Conservation (phyloP, 768 basidiomycete species). For the Pleurotus pulmonarius region DNA sequence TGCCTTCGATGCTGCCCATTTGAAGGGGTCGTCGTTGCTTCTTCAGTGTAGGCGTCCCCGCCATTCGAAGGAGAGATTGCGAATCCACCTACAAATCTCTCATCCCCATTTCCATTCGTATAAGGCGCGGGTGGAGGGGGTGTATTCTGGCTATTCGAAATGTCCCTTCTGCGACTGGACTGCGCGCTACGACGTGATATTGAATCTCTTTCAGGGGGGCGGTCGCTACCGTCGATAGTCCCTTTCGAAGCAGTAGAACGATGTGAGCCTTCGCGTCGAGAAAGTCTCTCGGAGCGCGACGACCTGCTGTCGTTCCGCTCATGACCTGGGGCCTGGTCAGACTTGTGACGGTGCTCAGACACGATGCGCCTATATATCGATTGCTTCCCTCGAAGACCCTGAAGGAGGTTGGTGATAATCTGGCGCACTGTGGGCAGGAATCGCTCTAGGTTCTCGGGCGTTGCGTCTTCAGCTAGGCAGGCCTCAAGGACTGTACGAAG, state of each 20-base stretch:
- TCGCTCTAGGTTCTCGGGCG: conserved; percentile 75
- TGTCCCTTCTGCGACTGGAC: conserved; percentile 33
- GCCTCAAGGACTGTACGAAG: conserved; percentile 86
- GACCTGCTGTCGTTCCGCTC: conserved; percentile 58
- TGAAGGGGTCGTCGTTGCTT: conserved; percentile 6
- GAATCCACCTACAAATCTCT: conserved; percentile 53
- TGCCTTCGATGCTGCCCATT: conserved; percentile 16
- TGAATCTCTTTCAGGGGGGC: conserved; percentile 33
- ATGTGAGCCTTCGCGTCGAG: conserved; percentile 41
- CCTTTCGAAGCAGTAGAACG: conserved; percentile 46
- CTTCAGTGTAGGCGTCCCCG: conserved; percentile 13
- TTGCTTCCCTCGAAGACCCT: conserved; percentile 92
- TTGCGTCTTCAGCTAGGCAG: conserved; percentile 89
- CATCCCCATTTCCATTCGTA: conserved; percentile 29
- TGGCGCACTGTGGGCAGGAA: conserved; percentile 89
- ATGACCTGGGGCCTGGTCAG: conserved; percentile 39
- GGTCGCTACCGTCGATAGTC: conserved; percentile 31
- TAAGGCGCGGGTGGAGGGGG: conserved; percentile 3
- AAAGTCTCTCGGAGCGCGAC: conserved; percentile 42
- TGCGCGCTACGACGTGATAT: conserved; percentile 32
- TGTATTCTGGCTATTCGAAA: not conserved
- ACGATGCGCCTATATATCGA: conserved; percentile 77
- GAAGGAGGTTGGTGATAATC: conserved; percentile 90
- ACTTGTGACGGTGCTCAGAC: conserved; percentile 55
- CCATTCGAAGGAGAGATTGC: conserved; percentile 14